Conservation (phyloP, 2,329 filamentous ascomycete genomes). For the Pseudogymnoascus sp. region DNA sequence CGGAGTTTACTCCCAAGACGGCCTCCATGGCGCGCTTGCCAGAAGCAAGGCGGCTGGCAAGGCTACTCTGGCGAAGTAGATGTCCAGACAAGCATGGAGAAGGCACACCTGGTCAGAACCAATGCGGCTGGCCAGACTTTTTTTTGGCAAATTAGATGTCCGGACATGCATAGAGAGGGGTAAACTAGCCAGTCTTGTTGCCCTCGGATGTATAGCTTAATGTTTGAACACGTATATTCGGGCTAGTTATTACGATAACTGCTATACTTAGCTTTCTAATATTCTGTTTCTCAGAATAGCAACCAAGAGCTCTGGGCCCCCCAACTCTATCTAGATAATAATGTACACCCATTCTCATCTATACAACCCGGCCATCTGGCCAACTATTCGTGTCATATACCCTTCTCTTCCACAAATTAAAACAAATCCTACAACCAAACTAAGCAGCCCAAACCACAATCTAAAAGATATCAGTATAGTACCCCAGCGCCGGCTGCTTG, state of each 20-base stretch:
- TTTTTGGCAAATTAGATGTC: not conserved
- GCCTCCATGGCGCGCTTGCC: conserved; percentile 51
- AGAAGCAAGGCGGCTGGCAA: conserved; percentile 12
- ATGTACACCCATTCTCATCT: conserved; percentile 5
- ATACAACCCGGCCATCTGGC: not conserved
- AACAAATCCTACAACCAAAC: too few species aligned
- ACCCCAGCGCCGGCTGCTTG: conserved; percentile 25
- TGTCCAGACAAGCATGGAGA: not conserved
- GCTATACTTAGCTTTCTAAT: not conserved
- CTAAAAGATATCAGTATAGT: conserved; percentile 25
- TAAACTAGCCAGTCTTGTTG: conserved; percentile 1
- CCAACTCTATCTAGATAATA: conserved; percentile 8
- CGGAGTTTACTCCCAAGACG: conserved; percentile 62
- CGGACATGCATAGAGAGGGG: not conserved
- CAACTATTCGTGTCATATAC: not conserved
- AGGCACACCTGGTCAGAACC: not conserved
- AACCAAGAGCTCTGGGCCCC: conserved; percentile 2
- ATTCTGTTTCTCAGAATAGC: conserved; percentile 3
- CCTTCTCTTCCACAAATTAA: not conserved
- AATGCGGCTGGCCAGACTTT: not conserved
- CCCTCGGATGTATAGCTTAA: not conserved
- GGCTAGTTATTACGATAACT: not conserved
- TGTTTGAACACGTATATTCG: conserved; percentile 4
- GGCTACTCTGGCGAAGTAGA: conserved; percentile 7
- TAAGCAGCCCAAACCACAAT: too few species aligned